These are phyloP conservation scores for Exserohilum turcica DNA, from an alignment of 2,329 filamentous ascomycete species.

Conservation along the genomic window DNA sequence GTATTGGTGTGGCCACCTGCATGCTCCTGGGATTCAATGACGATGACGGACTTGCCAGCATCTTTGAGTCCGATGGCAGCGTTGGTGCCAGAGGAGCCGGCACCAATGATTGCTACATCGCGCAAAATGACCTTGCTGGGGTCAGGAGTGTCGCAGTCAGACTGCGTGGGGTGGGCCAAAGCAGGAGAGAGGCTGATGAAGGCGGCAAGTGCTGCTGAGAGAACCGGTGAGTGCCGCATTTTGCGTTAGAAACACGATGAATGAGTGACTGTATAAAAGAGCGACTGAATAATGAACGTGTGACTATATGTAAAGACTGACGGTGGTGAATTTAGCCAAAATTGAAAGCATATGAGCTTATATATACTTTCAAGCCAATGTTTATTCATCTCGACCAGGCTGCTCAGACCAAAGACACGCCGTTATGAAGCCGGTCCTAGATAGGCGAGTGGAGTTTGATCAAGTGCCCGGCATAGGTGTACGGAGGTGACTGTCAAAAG, in stretches of 20 bases:
- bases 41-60: slow-evolving; percentile 43
- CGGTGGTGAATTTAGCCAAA: background rate
- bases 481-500: too few relatives aligned
- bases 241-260: background rate
- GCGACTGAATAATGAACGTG: background rate
- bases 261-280: too few relatives aligned
- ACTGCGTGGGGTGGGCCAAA: background rate
- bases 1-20: slow-evolving; percentile 59
- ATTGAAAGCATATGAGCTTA: too few relatives aligned
- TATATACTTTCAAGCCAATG: background rate
- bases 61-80: slow-evolving; percentile 50
- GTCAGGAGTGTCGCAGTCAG: background rate
- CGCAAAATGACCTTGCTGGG: slow-evolving; percentile 1
- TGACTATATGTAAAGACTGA: background rate
- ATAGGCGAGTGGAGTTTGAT: background rate
- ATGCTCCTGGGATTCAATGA: slow-evolving; percentile 48
- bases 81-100: slow-evolving; percentile 51
- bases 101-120: slow-evolving; percentile 51
- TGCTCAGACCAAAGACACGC: background rate
- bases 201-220: background rate
- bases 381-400: background rate
- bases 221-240: background rate
- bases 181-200: background rate
- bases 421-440: background rate
- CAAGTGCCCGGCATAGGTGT: too few relatives aligned